These are phyloP conservation scores for Alternaria sp. DNA, from an alignment of 2,329 filamentous ascomycete genomes.

Conservation along the genomic window DNA sequence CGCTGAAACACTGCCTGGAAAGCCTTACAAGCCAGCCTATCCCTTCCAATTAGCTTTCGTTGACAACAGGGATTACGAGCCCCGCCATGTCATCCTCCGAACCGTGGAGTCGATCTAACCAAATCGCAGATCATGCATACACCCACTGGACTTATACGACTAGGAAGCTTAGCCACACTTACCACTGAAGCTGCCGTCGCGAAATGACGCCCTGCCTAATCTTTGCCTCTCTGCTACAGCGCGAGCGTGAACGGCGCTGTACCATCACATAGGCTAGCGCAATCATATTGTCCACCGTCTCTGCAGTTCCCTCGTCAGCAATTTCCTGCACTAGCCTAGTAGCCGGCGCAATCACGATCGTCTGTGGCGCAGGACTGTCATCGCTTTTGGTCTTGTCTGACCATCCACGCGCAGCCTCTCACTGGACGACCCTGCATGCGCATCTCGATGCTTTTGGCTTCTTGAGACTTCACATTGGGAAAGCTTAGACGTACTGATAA, in stretches of 20 bases:
- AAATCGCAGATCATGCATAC: constrained; percentile 18
- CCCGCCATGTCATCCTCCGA: constrained; percentile 31
- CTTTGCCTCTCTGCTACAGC: constrained; percentile 43
- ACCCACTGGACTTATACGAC: constrained; percentile 35
- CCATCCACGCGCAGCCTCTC: constrained; percentile 15
- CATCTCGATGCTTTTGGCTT: constrained; percentile 21
- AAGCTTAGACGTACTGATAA: constrained; percentile 62
- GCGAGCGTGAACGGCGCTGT: constrained; percentile 61
- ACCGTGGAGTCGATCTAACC: constrained; percentile 24
- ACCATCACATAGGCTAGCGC: constrained; percentile 71
- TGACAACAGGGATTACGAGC: constrained; percentile 21
- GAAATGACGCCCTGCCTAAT: constrained; percentile 60
- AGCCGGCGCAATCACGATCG: constrained; percentile 25
- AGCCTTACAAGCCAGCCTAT: constrained; percentile 72
- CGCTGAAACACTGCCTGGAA: constrained; percentile 72
- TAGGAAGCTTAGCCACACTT: constrained; percentile 51
- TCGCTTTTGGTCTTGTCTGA: constrained; percentile 27
- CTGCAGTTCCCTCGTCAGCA: constrained; percentile 52
- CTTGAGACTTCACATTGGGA: constrained; percentile 9
- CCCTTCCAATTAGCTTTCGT: constrained; percentile 28
- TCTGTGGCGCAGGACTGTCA: constrained; percentile 21
- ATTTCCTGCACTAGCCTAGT: constrained; percentile 19
- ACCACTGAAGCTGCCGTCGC: constrained; percentile 69
- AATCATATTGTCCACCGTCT: constrained; percentile 71
- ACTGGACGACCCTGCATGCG: constrained; percentile 23